These are phyloP conservation scores for Phytophthora foliorum DNA, from an alignment of 352 stramenopile genomes.

Conservation along the genomic window DNA sequence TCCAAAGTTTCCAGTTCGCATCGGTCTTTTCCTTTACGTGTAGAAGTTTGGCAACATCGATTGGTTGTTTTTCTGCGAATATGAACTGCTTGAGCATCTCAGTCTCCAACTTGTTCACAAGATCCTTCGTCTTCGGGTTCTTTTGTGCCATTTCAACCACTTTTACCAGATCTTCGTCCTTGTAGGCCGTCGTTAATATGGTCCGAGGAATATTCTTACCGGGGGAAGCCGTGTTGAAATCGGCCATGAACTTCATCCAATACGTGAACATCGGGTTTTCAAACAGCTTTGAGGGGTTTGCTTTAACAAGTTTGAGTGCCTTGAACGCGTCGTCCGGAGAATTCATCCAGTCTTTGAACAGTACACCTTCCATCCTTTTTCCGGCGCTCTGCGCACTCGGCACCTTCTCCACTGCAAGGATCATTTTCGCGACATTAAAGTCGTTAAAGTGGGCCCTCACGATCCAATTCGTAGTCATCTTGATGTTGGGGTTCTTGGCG, in stretches of 20 bases:
- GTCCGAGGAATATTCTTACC: not conserved
- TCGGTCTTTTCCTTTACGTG: not conserved
- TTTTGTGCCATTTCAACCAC: constrained; percentile 9
- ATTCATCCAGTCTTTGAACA: not conserved
- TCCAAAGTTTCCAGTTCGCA: not conserved
- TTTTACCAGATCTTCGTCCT: constrained; percentile 7
- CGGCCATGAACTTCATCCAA: constrained; percentile 26
- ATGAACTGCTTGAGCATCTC: not conserved
- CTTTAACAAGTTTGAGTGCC: not conserved
- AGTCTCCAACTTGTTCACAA: not conserved
- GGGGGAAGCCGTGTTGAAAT: constrained; percentile 3
- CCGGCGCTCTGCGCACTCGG: not conserved
- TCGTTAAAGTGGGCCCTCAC: not conserved
- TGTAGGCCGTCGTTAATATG: constrained; percentile 2
- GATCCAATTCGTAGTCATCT: not conserved
- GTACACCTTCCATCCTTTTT: not conserved
- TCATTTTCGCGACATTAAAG: too few species aligned
- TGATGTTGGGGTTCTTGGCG: too few species aligned
- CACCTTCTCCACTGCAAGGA: not conserved
- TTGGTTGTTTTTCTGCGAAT: not conserved
- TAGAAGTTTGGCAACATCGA: not conserved
- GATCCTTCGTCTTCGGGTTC: not conserved
- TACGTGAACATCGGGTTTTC: not conserved
- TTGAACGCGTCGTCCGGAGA: not conserved
- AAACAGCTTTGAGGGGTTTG: not conserved